A percentile compares a stretch with the other conserved stretches of the same genome.
phyloP scores from a whole-genome alignment of 257 asterid genomes.

The Capsicum chinense region DNA sequence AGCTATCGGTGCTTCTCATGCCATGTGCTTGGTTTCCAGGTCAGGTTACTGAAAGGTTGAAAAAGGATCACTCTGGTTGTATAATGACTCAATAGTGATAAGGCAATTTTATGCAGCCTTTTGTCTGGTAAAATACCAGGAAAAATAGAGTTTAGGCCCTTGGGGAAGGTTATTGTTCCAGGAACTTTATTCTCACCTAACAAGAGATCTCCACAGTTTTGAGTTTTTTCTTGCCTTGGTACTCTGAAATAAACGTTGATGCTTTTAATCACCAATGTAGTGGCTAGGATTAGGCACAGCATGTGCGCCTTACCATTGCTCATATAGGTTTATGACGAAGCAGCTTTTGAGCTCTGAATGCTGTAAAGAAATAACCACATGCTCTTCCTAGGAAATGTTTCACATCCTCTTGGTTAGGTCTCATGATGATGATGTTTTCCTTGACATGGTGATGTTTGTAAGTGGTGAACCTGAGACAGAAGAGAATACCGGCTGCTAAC shows the following conservation, averaged over 20 bases:
- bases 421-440: not conserved
- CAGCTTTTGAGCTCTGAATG: constrained; percentile 27
- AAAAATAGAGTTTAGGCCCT: constrained; percentile 2
- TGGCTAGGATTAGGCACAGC: not conserved
- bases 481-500: not conserved
- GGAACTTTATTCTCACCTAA: not conserved
- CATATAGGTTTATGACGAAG: not conserved
- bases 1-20: constrained; percentile 93
- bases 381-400: constrained; percentile 5
- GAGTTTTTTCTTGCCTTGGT: not conserved
- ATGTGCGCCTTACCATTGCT: not conserved
- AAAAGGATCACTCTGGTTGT: not conserved
- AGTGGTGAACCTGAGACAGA: constrained; percentile 3
- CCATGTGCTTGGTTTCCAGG: constrained; percentile 78
- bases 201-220: constrained; percentile 15
- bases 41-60: constrained; percentile 34
- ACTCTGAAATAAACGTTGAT: not conserved
- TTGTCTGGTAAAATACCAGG: constrained; percentile 6
- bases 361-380: constrained; percentile 9
- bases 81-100: not conserved
- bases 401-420: not conserved
- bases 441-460: constrained; percentile 6
- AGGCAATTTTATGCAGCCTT: not conserved
- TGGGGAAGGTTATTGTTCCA: not conserved
- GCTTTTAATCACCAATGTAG: not conserved